phyloP scores from a whole-genome alignment of 2,329 filamentous ascomycete species.

The Sporothrix protearum region DNA sequence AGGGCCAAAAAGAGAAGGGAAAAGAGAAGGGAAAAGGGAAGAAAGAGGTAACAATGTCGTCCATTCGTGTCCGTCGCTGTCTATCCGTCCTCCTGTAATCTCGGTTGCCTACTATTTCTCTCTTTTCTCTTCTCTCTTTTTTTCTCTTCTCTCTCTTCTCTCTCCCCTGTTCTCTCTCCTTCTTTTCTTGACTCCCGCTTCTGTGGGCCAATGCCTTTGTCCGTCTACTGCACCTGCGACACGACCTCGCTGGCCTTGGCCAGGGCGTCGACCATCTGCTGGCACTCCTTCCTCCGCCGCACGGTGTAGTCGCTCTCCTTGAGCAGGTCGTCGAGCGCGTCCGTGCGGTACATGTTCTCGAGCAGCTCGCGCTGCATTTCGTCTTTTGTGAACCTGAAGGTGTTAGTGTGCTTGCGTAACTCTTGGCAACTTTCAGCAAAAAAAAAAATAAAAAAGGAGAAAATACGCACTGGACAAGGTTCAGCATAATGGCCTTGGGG shows the following conservation, averaged over 20 bases:
- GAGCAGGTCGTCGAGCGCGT: conserved; percentile 86
- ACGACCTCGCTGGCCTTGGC: conserved; percentile 92
- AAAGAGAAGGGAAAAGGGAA: not conserved
- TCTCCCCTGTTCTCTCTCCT: too few relatives aligned
- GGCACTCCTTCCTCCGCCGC: conserved; percentile 92
- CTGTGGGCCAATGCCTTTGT: not conserved
- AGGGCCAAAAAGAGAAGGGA: not conserved
- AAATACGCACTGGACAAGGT: conserved; percentile 62
- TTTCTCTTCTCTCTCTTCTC: not conserved
- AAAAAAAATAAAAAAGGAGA: too few relatives aligned
- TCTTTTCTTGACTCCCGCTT: not conserved
- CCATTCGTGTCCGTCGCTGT: conserved; percentile 8
- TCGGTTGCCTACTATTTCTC: not conserved
- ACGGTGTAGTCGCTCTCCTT: conserved; percentile 98
- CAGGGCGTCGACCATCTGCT: conserved; percentile 97
- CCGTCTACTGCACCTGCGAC: conserved; percentile 63
- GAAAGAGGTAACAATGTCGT: not conserved
- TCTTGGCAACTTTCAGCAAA: too few relatives aligned
- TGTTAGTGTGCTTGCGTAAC: not conserved
- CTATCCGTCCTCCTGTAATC: not conserved
- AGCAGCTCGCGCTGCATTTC: conserved; percentile 97
- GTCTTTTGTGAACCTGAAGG: conserved; percentile 79
- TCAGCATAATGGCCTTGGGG: conserved; percentile 98
- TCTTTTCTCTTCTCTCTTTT: too few relatives aligned
- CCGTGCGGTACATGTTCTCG: conserved; percentile 93